Base-by-base conservation (phyloP, 1,284 basidiomycete species). In the Phlebopus sp. region DNA sequence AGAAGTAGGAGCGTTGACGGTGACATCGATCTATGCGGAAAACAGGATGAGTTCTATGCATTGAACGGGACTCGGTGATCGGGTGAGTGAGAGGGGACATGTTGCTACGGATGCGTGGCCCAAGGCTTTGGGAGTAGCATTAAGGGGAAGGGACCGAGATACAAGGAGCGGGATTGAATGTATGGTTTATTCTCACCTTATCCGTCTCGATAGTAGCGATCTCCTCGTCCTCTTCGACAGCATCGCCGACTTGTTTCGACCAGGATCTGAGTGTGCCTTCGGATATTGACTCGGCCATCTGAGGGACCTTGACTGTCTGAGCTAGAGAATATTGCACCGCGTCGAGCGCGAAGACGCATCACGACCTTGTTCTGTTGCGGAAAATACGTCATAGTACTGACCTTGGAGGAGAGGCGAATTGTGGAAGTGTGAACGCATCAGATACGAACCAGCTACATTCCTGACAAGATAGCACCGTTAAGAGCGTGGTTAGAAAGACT, bases 271-370 rank as follows among this genome's bases (percentile, higher is more conserved):
- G 77, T 5, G 96, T 99, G 46, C 96, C 96, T 72, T 99, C 96
- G 14, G 92, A 92, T 72, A 99, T 97, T 58, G 94, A 97, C 71
- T 99, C 96, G 46, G 96, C 95, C 95, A 99, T 97, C 71, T 94
- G 90, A 21, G 96, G 96, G 41, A 99, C 96, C 76, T 98, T 95
- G 63, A 99, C 82, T 49, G 89, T 90, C 71, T 95, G 88, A 49
- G 82, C 87, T 89, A 54, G 38, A 50, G 27, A 27, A 40, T 49
- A 46, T 42, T 14, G 32, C 23, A 47, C 32, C 41, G 34, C 50
- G 30, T 45, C 34, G 44, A 23, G 39, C 19, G 34, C 9, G 27
- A 29, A 11, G 15, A n/a, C 35, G 30, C n/a, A 49, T 62, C 25
- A 63, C 44, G 35, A 23, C 37, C 41, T n/a, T 30, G 41, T 15